Conservation (phyloP, 495 filamentous ascomycete genomes). For the Aspergillus funiculosus region DNA sequence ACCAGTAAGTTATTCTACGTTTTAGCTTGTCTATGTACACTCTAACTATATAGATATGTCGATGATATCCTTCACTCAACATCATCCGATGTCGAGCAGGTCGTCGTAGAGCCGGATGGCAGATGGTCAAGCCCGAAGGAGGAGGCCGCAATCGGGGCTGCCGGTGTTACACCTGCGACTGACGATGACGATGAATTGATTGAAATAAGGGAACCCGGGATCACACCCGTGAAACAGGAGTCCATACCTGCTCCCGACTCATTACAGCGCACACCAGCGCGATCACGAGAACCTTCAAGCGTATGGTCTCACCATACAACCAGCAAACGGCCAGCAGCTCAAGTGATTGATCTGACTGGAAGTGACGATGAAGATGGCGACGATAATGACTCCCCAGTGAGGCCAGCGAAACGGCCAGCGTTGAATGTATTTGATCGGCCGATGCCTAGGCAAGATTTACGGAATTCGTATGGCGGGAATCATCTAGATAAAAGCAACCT, state of each 20-base stretch:
- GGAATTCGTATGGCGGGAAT: conserved; percentile 21
- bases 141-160: conserved; percentile 28
- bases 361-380: conserved; percentile 73
- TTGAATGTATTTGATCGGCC: conserved; percentile 19
- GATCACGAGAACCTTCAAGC: conserved; percentile 51
- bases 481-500: conserved; percentile 20
- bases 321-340: conserved; percentile 56
- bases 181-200: conserved; percentile 65
- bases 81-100: conserved; percentile 64
- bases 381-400: conserved; percentile 56
- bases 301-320: conserved; percentile 39
- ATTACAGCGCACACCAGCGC: conserved; percentile 47
- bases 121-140: conserved; percentile 57
- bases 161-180: conserved; percentile 34
- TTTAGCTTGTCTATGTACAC: neutral
- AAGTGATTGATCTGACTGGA: conserved; percentile 74
- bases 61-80: conserved; percentile 75
- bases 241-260: conserved; percentile 25
- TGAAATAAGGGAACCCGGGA: conserved; percentile 54
- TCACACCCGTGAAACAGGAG: conserved; percentile 45
- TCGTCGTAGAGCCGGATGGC: conserved; percentile 84
- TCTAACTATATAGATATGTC: conserved; percentile 62
- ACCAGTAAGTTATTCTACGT: conserved; percentile 58
- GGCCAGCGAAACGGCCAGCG: conserved; percentile 48
- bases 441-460: conserved; percentile 22